Evolutionary conservation across 345 rosid species (phyloP).

Genomic region (Isatis tinctoria): DNA sequence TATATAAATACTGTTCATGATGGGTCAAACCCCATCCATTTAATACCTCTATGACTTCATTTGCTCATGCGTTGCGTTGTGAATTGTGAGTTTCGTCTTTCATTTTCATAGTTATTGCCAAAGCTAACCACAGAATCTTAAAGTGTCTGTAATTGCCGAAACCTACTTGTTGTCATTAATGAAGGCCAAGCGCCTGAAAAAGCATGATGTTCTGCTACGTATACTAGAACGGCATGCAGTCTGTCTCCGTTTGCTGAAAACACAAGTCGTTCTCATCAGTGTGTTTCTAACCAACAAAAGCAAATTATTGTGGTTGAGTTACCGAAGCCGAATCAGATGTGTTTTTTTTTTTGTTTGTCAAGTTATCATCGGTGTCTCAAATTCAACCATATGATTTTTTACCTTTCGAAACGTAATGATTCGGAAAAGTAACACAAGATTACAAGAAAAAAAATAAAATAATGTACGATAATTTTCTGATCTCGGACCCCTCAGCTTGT

Average conservation of each 20-base stretch:
- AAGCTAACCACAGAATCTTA: slow-evolving; percentile 17
- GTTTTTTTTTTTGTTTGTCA: not conserved
- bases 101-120: slow-evolving; percentile 27
- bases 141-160: slow-evolving; percentile 9
- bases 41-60: slow-evolving; percentile 18
- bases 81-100: slow-evolving; percentile 1
- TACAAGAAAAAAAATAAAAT: not conserved
- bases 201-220: not conserved
- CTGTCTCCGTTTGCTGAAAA: not conserved
- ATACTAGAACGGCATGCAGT: not conserved
- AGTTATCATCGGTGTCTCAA: not conserved
- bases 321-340: too few species aligned
- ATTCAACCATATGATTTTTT: not conserved
- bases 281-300: not conserved
- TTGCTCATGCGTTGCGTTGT: slow-evolving; percentile 19
- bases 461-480: not conserved
- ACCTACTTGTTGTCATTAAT: slow-evolving; percentile 21
- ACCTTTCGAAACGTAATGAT: not conserved
- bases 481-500: slow-evolving; percentile 8
- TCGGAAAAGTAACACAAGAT: not conserved
- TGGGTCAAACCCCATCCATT: slow-evolving; percentile 28
- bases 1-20: slow-evolving; percentile 22
- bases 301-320: too few species aligned
- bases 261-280: not conserved
- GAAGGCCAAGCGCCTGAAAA: not conserved